phyloP scores from a whole-genome alignment of 352 stramenopile genomes.

The Phytophthora constricta region DNA sequence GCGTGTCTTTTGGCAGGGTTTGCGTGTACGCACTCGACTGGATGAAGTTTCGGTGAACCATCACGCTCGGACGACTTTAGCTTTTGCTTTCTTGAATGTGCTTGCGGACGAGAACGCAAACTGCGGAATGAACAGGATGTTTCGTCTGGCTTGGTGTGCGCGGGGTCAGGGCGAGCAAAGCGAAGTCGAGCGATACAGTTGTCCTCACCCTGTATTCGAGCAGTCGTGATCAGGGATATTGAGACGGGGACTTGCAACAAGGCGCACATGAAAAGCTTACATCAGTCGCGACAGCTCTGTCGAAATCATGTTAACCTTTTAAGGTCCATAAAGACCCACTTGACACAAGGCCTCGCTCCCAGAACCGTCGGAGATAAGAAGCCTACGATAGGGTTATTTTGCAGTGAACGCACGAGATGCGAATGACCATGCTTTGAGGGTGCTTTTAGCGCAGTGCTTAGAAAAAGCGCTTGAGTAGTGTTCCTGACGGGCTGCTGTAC shows the following conservation, averaged over 20 bases:
- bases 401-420: not conserved
- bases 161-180: not conserved
- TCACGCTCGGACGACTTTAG: constrained; percentile 4
- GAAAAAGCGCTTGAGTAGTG: not conserved
- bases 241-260: constrained; percentile 3
- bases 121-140: constrained; percentile 20
- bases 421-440: not conserved
- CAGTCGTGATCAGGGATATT: not conserved
- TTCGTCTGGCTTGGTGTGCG: constrained; percentile 1
- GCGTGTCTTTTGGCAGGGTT: constrained; percentile 2
- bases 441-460: not conserved
- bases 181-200: not conserved
- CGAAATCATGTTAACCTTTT: not conserved
- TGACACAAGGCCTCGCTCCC: not conserved
- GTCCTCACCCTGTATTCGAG: not conserved
- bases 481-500: too few relatives aligned
- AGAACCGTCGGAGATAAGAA: not conserved
- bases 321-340: too few relatives aligned
- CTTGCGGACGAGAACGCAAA: constrained; percentile 13
- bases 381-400: not conserved
- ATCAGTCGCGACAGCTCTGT: not conserved
- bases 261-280: not conserved
- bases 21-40: constrained; percentile 10
- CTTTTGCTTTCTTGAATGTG: not conserved
- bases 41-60: constrained; percentile 21